These are phyloP conservation scores for Rhizophagus clarus DNA, from an alignment of 192 early-diverging fungal genomes.

Conservation along the genomic window DNA sequence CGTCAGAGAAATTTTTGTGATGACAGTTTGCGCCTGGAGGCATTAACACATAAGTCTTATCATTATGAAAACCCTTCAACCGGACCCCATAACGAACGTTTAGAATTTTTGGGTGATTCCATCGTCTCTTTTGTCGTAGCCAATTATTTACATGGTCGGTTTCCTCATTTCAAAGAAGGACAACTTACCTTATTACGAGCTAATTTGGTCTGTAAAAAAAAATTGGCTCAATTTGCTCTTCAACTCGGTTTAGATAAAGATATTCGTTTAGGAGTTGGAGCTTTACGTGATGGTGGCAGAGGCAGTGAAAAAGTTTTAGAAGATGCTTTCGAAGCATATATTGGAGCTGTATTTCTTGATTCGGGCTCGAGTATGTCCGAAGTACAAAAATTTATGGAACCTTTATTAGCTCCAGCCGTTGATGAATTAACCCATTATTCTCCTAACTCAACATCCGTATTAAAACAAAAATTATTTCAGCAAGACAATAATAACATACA, in stretches of 20 bases:
- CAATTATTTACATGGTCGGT: constrained; percentile 21
- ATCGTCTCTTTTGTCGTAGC: constrained; percentile 35
- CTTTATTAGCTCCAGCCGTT: constrained; percentile 25
- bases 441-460: neutral
- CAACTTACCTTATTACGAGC: constrained; percentile 30
- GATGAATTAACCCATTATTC: constrained; percentile 24
- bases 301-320: constrained; percentile 33
- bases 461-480: neutral
- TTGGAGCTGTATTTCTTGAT: constrained; percentile 33
- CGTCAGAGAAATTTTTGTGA: constrained; percentile 8
- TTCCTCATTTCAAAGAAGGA: constrained; percentile 28
- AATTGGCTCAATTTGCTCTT: constrained; percentile 23
- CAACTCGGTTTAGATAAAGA: constrained; percentile 23
- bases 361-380: constrained; percentile 25
- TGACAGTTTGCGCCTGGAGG: constrained; percentile 16
- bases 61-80: constrained; percentile 34
- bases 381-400: constrained; percentile 31
- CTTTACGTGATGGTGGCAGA: constrained; percentile 28
- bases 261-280: constrained; percentile 24
- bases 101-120: constrained; percentile 34
- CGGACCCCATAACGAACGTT: constrained; percentile 32
- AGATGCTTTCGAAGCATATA: constrained; percentile 34
- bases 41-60: constrained; percentile 31
- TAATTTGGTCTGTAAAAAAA: constrained; percentile 33
- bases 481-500: neutral